Conservation (phyloP, 768 basidiomycete genomes). For the Podaxis sp. region DNA sequence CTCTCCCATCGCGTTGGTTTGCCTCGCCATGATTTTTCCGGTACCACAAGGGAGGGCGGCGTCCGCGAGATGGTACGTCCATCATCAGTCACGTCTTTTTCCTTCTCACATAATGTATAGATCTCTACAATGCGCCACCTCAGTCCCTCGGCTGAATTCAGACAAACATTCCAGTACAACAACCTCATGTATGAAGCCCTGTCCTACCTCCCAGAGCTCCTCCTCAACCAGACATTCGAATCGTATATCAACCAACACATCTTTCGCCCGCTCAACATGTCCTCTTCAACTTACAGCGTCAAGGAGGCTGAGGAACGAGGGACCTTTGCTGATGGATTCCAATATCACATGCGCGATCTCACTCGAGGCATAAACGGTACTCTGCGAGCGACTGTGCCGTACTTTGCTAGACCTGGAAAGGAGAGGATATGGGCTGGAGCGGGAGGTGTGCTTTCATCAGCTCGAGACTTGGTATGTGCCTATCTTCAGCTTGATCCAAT, state of each 20-base stretch:
- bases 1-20: slow-evolving; percentile 43
- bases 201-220: slow-evolving; percentile 36
- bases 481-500: neutral
- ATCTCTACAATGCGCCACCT: slow-evolving; percentile 37
- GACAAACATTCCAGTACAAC: slow-evolving; percentile 46
- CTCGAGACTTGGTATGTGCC: slow-evolving; percentile 38
- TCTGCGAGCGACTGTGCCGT: slow-evolving; percentile 34
- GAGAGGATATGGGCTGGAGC: slow-evolving; percentile 42
- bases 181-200: slow-evolving; percentile 46
- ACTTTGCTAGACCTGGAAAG: slow-evolving; percentile 39
- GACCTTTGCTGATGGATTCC: slow-evolving; percentile 37
- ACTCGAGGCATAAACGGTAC: slow-evolving; percentile 31
- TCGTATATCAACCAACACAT: slow-evolving; percentile 39
- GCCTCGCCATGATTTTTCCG: slow-evolving; percentile 44
- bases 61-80: slow-evolving; percentile 34
- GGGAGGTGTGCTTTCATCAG: slow-evolving; percentile 39
- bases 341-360: slow-evolving; percentile 33
- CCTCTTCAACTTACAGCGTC: slow-evolving; percentile 38
- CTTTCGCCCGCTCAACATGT: slow-evolving; percentile 39
- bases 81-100: neutral
- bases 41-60: slow-evolving; percentile 28
- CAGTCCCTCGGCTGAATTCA: slow-evolving; percentile 38
- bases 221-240: slow-evolving; percentile 41
- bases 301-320: slow-evolving; percentile 33
- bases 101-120: slow-evolving; percentile 19